Conservation (phyloP, 306 rosid genomes). For the Rosa rugosa region DNA sequence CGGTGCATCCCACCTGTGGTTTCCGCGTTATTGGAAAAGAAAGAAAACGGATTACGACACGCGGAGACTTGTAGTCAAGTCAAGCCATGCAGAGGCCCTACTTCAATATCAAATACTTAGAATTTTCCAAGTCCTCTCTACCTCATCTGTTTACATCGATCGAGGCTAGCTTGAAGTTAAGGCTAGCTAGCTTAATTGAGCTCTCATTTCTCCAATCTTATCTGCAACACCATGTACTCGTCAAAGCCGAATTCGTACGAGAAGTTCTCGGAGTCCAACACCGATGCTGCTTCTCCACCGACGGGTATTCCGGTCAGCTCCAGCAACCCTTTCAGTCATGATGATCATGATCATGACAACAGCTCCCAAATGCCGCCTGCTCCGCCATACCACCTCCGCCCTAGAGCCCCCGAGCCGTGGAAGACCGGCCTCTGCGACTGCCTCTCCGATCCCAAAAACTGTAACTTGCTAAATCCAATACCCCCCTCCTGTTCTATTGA, state of each 20-base stretch:
- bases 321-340: conserved; percentile 4
- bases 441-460: conserved; percentile 39
- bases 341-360: background rate
- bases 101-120: background rate
- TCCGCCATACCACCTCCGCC: conserved; percentile 2
- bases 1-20: background rate
- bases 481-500: background rate
- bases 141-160: background rate
- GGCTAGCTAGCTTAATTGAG: background rate
- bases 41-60: background rate
- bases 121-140: background rate
- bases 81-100: background rate
- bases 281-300: background rate
- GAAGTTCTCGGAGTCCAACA: background rate
- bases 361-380: background rate
- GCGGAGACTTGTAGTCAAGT: background rate
- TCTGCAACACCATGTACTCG: background rate
- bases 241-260: background rate
- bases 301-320: background rate
- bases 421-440: conserved; percentile 64
- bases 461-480: conserved; percentile 15
- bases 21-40: background rate
- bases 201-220: background rate
- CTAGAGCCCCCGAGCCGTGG: conserved; percentile 40
- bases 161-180: background rate